These are phyloP conservation scores for Kwoniella sp. DNA, from an alignment of 768 basidiomycete genomes.

Conservation along the genomic window DNA sequence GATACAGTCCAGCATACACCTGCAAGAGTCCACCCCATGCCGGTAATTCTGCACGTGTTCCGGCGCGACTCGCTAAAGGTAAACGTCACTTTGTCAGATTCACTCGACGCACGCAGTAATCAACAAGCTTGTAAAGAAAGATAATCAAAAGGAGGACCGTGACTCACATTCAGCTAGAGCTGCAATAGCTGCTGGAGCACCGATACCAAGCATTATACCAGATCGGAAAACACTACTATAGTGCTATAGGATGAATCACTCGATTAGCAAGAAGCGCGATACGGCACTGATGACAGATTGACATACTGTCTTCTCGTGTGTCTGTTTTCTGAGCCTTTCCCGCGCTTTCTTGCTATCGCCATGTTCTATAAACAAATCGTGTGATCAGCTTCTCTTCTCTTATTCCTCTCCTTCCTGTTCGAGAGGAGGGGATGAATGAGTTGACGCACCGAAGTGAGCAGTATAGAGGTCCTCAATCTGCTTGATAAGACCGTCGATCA, in stretches of 20 bases:
- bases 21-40: slow-evolving; percentile 74
- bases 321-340: slow-evolving; percentile 64
- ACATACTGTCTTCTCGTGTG: slow-evolving; percentile 44
- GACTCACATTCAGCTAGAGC: slow-evolving; percentile 68
- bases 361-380: slow-evolving; percentile 56
- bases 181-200: slow-evolving; percentile 67
- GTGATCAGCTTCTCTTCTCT: slow-evolving; percentile 3
- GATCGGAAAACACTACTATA: slow-evolving; percentile 65
- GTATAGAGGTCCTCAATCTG: slow-evolving; percentile 79
- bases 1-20: slow-evolving; percentile 71
- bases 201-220: slow-evolving; percentile 71
- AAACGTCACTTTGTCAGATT: background rate
- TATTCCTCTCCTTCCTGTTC: background rate
- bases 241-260: no score
- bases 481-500: slow-evolving; percentile 68
- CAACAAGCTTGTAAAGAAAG: no score
- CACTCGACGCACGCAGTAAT: no score
- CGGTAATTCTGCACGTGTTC: slow-evolving; percentile 63
- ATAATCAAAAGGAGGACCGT: background rate
- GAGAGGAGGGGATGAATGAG: background rate
- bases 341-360: slow-evolving; percentile 81
- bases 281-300: no score
- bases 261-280: no score
- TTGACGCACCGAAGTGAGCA: slow-evolving; percentile 65
- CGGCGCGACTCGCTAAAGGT: slow-evolving; percentile 62